phyloP scores from a whole-genome alignment of 768 basidiomycete species.

The Boletus sensibilis region DNA sequence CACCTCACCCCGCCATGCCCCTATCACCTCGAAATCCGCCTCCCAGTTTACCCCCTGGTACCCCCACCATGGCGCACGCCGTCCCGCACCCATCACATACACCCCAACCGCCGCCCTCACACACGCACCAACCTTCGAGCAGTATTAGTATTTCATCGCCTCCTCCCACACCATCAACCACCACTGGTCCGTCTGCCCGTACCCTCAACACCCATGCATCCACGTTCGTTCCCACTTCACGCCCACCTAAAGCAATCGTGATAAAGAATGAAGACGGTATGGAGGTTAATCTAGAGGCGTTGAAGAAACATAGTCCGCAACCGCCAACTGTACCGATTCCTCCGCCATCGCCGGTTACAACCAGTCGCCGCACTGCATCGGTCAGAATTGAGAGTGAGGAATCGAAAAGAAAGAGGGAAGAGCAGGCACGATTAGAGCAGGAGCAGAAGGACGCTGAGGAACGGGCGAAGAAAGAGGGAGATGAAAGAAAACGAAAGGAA shows the following conservation, averaged over 20 bases:
- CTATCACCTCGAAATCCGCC: conserved; percentile 70
- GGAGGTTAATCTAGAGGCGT: conserved; percentile 57
- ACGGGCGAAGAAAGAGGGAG: conserved; percentile 36
- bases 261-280: conserved; percentile 65
- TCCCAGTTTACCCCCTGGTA: conserved; percentile 56
- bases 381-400: conserved; percentile 68
- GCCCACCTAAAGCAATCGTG: conserved; percentile 44
- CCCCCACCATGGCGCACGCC: conserved; percentile 66
- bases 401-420: conserved; percentile 49
- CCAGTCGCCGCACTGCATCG: conserved; percentile 29
- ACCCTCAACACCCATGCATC: conserved; percentile 62
- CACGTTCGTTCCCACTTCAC: conserved; percentile 60
- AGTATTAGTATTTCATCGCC: conserved; percentile 53
- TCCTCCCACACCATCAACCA: conserved; percentile 64
- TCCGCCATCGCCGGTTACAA: conserved; percentile 34
- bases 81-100: conserved; percentile 46
- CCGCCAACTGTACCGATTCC: conserved; percentile 41
- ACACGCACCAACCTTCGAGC: conserved; percentile 43
- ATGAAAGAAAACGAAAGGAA: conserved; percentile 39
- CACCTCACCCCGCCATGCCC: conserved; percentile 51
- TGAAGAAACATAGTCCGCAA: conserved; percentile 48
- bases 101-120: conserved; percentile 46
- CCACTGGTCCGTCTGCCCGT: conserved; percentile 39
- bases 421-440: conserved; percentile 42
- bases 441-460: conserved; percentile 40